Evolutionary conservation across 2,329 filamentous ascomycete species (phyloP), one percentile per base, ranked within the genome.

Genomic region (Neurospora sp.): DNA sequence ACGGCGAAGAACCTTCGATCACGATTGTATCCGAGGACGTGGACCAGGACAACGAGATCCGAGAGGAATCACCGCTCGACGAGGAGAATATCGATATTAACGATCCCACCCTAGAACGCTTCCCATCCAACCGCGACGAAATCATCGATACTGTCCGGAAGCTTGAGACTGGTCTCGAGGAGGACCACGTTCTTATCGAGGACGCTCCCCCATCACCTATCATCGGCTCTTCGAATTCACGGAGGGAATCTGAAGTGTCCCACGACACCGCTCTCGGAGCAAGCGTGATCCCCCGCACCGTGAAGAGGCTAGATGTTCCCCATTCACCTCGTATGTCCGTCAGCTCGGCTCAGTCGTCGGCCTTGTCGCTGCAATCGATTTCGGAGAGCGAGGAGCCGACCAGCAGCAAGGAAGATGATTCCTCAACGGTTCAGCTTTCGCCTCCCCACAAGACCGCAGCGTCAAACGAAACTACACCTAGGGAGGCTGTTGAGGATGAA

Each of bases 21-120:
- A 78, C 23, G 23, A 33, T 38, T 6, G 71, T 66, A 10, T 28
- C 36, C 37, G 69, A 70, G 2, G 69, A 79, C 52, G 75, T 77
- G 23, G 78, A 77, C 10, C 72, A 75, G 8, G 76, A 80, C 66
- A 78, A 77, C 8, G 65, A 52, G 33, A 23, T 65, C 12, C 23
- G 43, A 11, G 72, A 73, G 72, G 70, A 76, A 70, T 67, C 69
- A 65, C 66, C 74, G 65, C 33, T 68, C 17, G 67, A 72, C 12
- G 66, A 72, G 17, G 66, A 72, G 11, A 69, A 75, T 4, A 74
- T 79, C 36, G 83, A 85, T 66, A 71, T 82, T 2, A 79, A 82
- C 66, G 84, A 86, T 67, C 83, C 84, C 1, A 84, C 81, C 0
- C 75, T 86, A 8, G 84, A 85, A 71, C 78, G 75, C 19, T 85